Conservation (phyloP, 768 basidiomycete species). For the Suillus subaureus region DNA sequence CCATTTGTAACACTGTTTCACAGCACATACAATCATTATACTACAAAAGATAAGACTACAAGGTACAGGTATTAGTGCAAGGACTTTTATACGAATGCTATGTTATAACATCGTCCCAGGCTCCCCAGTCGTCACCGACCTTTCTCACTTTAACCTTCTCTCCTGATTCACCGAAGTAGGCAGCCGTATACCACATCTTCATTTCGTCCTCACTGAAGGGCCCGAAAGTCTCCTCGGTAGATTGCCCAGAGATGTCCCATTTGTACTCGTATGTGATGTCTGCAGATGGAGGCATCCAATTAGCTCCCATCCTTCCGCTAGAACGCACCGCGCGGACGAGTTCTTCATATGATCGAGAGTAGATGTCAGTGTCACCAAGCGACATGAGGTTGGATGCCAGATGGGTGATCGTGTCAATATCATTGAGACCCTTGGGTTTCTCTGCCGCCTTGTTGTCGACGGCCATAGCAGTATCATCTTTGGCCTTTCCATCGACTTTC, state of each 20-base stretch:
- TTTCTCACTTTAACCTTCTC: conserved; percentile 77
- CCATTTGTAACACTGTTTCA: background rate
- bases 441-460: conserved; percentile 44
- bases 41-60: background rate
- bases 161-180: conserved; percentile 78
- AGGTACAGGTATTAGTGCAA: background rate
- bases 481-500: conserved; percentile 33
- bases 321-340: conserved; percentile 75
- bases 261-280: conserved; percentile 80
- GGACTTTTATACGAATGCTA: conserved; percentile 22
- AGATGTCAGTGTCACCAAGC: conserved; percentile 83
- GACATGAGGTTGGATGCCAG: conserved; percentile 88
- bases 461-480: conserved; percentile 44
- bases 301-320: conserved; percentile 64
- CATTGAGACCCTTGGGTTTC: conserved; percentile 38
- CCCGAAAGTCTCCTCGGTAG: conserved; percentile 63
- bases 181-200: conserved; percentile 75
- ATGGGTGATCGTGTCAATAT: conserved; percentile 82
- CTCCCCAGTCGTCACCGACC: conserved; percentile 71
- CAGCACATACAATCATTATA: background rate
- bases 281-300: conserved; percentile 79
- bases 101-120: conserved; percentile 67
- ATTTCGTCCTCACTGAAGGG: conserved; percentile 83
- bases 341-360: conserved; percentile 84
- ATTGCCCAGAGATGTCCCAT: conserved; percentile 64